A percentile compares a stretch with the other conserved stretches of the same genome.
phyloP scores from a whole-genome alignment of 2,329 filamentous ascomycete genomes.

The Sclerotiophoma versabilis region DNA sequence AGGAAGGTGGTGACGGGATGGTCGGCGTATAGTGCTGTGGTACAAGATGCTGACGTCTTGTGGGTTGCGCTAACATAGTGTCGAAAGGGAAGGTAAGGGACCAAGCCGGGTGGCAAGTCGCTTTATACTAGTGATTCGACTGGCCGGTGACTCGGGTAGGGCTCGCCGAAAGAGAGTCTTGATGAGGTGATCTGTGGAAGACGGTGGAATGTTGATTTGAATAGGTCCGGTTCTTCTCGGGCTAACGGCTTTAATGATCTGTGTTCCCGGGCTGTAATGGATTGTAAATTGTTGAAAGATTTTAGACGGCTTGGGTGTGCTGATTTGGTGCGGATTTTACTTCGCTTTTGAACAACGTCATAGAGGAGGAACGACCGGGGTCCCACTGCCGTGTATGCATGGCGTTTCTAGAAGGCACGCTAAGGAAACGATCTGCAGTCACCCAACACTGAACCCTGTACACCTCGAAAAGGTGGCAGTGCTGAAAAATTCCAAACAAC shows the following conservation, averaged over 20 bases:
- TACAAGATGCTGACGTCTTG: slow-evolving; percentile 47
- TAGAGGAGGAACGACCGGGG: slow-evolving; percentile 24
- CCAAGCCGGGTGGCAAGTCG: slow-evolving; percentile 47
- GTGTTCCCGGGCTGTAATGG: slow-evolving; percentile 26
- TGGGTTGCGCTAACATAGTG: slow-evolving; percentile 49
- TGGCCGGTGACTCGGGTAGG: slow-evolving; percentile 39
- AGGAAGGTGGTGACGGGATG: slow-evolving; percentile 41
- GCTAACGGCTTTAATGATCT: slow-evolving; percentile 34
- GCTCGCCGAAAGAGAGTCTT: slow-evolving; percentile 18
- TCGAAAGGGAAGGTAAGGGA: slow-evolving; percentile 39
- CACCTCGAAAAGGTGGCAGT: slow-evolving; percentile 15
- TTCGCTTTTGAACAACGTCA: slow-evolving; percentile 20
- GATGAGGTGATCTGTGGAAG: slow-evolving; percentile 46
- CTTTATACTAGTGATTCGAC: slow-evolving; percentile 46
- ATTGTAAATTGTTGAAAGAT: slow-evolving; percentile 47
- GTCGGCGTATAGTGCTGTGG: slow-evolving; percentile 30
- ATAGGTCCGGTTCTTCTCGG: slow-evolving; percentile 35
- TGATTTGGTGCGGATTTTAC: slow-evolving; percentile 30
- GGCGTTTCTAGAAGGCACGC: slow-evolving; percentile 28
- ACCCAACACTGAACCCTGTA: slow-evolving; percentile 10
- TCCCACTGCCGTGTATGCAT: slow-evolving; percentile 17
- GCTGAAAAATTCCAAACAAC: slow-evolving; percentile 25
- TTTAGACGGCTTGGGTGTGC: slow-evolving; percentile 30
- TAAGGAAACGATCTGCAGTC: slow-evolving; percentile 25
- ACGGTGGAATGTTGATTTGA: slow-evolving; percentile 33